phyloP scores from a whole-genome alignment of 2,329 filamentous ascomycete genomes.

The Aspergillus nomiae region DNA sequence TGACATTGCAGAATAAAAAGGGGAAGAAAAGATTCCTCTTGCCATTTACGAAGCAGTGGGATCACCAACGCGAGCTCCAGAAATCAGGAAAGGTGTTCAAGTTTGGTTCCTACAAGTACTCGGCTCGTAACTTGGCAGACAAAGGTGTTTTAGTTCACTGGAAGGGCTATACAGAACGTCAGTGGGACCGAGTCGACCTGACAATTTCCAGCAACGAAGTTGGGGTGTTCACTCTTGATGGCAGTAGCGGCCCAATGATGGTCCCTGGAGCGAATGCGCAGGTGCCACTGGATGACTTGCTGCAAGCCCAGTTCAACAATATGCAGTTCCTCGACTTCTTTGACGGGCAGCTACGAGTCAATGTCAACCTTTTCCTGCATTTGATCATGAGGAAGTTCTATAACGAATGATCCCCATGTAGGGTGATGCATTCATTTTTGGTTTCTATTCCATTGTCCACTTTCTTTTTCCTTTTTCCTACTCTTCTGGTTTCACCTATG shows the following conservation, averaged over 20 bases:
- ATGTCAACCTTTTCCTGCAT: slow-evolving; percentile 96
- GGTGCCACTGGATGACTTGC: slow-evolving; percentile 85
- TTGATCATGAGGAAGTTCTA: slow-evolving; percentile 99
- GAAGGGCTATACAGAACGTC: slow-evolving; percentile 76
- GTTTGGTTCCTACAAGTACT: slow-evolving; percentile 98
- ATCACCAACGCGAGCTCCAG: slow-evolving; percentile 94
- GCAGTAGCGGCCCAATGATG: slow-evolving; percentile 88
- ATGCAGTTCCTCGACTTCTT: slow-evolving; percentile 96
- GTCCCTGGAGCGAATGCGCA: slow-evolving; percentile 89
- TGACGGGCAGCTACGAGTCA: slow-evolving; percentile 81
- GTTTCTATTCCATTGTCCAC: neutral
- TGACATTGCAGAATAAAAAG: slow-evolving; percentile 95
- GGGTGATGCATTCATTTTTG: slow-evolving; percentile 13
- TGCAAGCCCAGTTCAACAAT: slow-evolving; percentile 97
- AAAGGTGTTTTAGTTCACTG: slow-evolving; percentile 95
- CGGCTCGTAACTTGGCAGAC: slow-evolving; percentile 80
- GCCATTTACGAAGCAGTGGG: slow-evolving; percentile 98
- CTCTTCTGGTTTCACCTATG: slow-evolving; percentile 11
- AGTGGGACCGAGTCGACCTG: slow-evolving; percentile 90
- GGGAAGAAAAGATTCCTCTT: slow-evolving; percentile 91
- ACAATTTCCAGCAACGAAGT: slow-evolving; percentile 94
- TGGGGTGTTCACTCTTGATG: slow-evolving; percentile 90
- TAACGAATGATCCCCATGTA: slow-evolving; percentile 42
- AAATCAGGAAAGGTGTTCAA: slow-evolving; percentile 91
- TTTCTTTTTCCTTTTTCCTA: slow-evolving; percentile 14